Base-by-base conservation (phyloP, 2,329 filamentous ascomycete species). In the Mycosphaerella sp. region DNA sequence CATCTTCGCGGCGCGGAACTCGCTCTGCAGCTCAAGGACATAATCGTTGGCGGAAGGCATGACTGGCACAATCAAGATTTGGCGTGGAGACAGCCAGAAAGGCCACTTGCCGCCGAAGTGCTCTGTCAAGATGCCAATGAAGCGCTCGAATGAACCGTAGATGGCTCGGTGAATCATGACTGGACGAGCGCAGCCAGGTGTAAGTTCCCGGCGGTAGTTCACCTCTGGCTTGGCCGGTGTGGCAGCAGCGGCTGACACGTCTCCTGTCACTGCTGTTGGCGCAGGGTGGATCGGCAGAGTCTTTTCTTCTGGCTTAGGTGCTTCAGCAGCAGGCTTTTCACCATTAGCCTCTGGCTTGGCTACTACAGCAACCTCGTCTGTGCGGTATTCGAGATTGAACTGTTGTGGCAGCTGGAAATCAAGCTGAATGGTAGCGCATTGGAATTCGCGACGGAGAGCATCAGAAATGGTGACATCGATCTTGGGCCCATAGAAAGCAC, bases 401-500 rank as follows among this genome's bases (percentile, higher is more conserved):
- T 89, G 89, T 62, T 85, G 77, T 1, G 86, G 85, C 16, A 87
- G 79, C 66, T 95, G 86, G 75, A 94, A 95, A 68, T 95, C 89
- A 49, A 95, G 81, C 73, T 97, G 91, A 61, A 97, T 95, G 10
- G 91, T 97, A 62, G 91, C 89, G 65, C 88, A 94, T 71, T 95
- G 87, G 75, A 84, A 87, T 54, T 90, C 87, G 68, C 90, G 81
- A 70, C 83, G 82, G 60, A 96, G 76, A 41, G 88, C 88, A 71
- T 96, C 91, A 45, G 84, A 85, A 65, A 98, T 90, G 55, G 88
- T 94, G 66, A 98, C 93, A 64, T 98, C 93, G 62, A 97, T 95
- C 80, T 98, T 98, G 45, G 93, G 93, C 1, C 93, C 93, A 70
- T 98, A 98, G 74, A 97, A 98, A 47, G 93, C 93, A 66, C 93